Percentiles rank a stretch among this genome's conserved stretches.
Conservation (phyloP, 2,329 filamentous ascomycete genomes). For the Xylariaceae sp. region DNA sequence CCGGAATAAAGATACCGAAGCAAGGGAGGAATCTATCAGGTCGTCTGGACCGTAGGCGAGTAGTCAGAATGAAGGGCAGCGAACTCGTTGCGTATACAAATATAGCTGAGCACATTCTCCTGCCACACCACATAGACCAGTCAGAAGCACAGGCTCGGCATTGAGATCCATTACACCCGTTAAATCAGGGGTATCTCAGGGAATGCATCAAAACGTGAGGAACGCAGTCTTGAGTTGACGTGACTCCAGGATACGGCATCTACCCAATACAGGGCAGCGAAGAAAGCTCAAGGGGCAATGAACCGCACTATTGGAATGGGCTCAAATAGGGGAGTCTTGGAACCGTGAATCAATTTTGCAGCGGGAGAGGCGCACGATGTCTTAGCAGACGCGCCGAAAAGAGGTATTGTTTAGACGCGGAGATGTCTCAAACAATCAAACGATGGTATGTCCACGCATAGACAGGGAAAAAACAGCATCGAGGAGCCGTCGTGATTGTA, state of each 20-base stretch:
- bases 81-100: background rate
- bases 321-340: slow-evolving; percentile 3
- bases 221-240: background rate
- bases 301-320: slow-evolving; percentile 13
- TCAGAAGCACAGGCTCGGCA: background rate
- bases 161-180: background rate
- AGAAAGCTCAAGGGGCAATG: background rate
- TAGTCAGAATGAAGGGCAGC: background rate
- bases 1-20: too few species aligned
- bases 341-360: slow-evolving; percentile 6
- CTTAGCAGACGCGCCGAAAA: slow-evolving; percentile 5
- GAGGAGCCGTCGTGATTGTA: background rate
- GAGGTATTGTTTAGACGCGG: slow-evolving; percentile 1
- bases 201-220: slow-evolving; percentile 6
- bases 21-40: too few species aligned
- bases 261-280: background rate
- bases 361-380: slow-evolving; percentile 1
- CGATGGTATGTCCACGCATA: slow-evolving; percentile 10
- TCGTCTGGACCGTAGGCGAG: too few species aligned
- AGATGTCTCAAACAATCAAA: slow-evolving; percentile 12
- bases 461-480: background rate
- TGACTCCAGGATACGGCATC: background rate
- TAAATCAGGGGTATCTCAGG: background rate
- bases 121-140: too few species aligned
- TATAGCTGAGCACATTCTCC: background rate